Percentiles rank a stretch among this genome's conserved stretches.
Evolutionary conservation across 768 basidiomycete species (phyloP).

Genomic region (Phaeolepiota aurea): DNA sequence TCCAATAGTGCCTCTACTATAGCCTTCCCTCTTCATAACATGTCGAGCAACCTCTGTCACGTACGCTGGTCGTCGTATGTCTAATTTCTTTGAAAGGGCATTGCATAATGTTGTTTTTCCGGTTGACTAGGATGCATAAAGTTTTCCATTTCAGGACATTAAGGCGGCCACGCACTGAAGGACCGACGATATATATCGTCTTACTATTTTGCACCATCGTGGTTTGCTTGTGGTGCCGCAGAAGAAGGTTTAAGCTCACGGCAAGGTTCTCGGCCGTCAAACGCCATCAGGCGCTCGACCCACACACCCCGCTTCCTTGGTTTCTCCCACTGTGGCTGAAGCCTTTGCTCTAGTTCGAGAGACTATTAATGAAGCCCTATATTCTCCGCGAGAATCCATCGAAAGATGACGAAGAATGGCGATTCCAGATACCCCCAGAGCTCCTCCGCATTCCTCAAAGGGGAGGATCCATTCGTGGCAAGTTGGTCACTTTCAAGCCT

Average conservation of each 20-base stretch:
- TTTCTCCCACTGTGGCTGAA: no score
- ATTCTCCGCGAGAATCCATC: conserved; percentile 30
- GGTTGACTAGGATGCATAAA: no score
- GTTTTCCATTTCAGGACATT: no score
- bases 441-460: conserved; percentile 19
- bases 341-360: no score
- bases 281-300: no score
- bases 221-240: no score
- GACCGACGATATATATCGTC: conserved; percentile 40
- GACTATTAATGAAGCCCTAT: conserved; percentile 29
- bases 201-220: conserved; percentile 12
- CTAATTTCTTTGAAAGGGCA: conserved; percentile 35
- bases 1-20: conserved; percentile 40
- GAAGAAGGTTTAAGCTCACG: no score
- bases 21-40: conserved; percentile 46
- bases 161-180: conserved; percentile 28
- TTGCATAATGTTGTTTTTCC: conserved; percentile 66
- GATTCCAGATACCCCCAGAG: conserved; percentile 28
- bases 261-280: no score
- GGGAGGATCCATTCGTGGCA: conserved; percentile 25
- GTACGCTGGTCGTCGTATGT: conserved; percentile 26
- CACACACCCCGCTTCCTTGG: no score
- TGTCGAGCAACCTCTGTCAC: conserved; percentile 56
- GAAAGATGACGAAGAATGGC: conserved; percentile 46
- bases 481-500: conserved; percentile 40